Conservation (phyloP, 352 stramenopile species). For the Phytophthora melonis region DNA sequence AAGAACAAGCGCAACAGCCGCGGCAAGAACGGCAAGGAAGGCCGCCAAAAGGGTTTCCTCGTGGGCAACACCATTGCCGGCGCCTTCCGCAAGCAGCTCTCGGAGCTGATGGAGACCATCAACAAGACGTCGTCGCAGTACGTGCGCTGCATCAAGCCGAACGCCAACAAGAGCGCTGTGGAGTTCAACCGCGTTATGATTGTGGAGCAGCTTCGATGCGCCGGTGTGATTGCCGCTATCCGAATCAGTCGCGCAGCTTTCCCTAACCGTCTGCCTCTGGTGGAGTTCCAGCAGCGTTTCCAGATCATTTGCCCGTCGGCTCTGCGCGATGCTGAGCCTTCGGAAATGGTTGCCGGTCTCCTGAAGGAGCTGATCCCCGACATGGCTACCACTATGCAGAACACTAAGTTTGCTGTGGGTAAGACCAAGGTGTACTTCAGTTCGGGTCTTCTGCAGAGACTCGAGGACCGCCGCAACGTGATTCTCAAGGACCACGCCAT, state of each 20-base stretch:
- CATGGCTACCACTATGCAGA: conserved; percentile 69
- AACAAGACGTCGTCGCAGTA: conserved; percentile 91
- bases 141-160: conserved; percentile 93
- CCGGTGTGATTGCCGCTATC: conserved; percentile 92
- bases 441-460: conserved; percentile 90
- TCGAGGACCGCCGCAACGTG: conserved; percentile 88
- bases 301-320: conserved; percentile 86
- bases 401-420: conserved; percentile 82
- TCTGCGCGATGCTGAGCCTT: conserved; percentile 57
- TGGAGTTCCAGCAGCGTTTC: conserved; percentile 84
- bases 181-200: conserved; percentile 91
- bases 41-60: conserved; percentile 79
- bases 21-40: conserved; percentile 58
- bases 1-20: conserved; percentile 45
- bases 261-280: conserved; percentile 92
- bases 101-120: conserved; percentile 89
- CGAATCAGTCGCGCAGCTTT: conserved; percentile 90
- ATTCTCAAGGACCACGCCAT: conserved; percentile 83
- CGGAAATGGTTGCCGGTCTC: conserved; percentile 81
- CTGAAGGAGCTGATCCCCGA: conserved; percentile 78
- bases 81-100: conserved; percentile 88
- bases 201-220: conserved; percentile 89
- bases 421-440: conserved; percentile 89
- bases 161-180: conserved; percentile 83
- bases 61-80: conserved; percentile 86